A percentile compares a stretch with the other conserved stretches of the same genome.
Conservation (phyloP, 495 filamentous ascomycete species). For the Hypomontagnella monticulosa region DNA sequence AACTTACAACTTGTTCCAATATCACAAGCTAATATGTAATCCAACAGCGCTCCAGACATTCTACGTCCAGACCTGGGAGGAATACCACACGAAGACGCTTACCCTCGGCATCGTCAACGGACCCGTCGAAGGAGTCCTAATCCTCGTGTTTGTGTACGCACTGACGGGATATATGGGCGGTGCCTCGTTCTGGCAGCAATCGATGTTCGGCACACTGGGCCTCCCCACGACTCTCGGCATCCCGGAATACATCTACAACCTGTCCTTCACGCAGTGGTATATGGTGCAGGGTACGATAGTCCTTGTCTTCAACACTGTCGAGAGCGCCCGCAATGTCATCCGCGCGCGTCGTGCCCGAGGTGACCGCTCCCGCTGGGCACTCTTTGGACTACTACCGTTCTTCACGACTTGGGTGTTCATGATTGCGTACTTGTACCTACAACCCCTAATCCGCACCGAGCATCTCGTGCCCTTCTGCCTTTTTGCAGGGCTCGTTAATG, state of each 20-base stretch:
- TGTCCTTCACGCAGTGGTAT: conserved; percentile 91
- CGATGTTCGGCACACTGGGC: conserved; percentile 77
- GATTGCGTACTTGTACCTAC: conserved; percentile 79
- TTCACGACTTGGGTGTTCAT: conserved; percentile 77
- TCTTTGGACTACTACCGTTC: conserved; percentile 85
- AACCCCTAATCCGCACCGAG: conserved; percentile 80
- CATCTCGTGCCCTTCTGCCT: conserved; percentile 89
- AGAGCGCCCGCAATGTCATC: conserved; percentile 83
- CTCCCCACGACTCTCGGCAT: conserved; percentile 71
- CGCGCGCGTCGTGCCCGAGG: conserved; percentile 75
- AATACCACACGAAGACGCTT: conserved; percentile 96
- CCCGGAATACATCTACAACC: conserved; percentile 73
- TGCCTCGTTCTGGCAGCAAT: conserved; percentile 90
- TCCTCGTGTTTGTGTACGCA: conserved; percentile 82
- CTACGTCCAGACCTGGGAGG: conserved; percentile 99
- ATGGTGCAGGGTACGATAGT: conserved; percentile 88
- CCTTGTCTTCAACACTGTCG: conserved; percentile 81
- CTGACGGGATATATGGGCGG: conserved; percentile 85
- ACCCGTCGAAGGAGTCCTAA: conserved; percentile 93
- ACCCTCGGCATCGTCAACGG: conserved; percentile 93
- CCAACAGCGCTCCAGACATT: conserved; percentile 80
- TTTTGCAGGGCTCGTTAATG: conserved; percentile 87
- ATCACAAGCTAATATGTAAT: conserved; percentile 35
- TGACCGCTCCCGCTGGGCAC: conserved; percentile 73
- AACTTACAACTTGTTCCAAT: not conserved